Base-by-base conservation (phyloP, 2,329 filamentous ascomycete genomes). In the Clarireedia paspali region DNA sequence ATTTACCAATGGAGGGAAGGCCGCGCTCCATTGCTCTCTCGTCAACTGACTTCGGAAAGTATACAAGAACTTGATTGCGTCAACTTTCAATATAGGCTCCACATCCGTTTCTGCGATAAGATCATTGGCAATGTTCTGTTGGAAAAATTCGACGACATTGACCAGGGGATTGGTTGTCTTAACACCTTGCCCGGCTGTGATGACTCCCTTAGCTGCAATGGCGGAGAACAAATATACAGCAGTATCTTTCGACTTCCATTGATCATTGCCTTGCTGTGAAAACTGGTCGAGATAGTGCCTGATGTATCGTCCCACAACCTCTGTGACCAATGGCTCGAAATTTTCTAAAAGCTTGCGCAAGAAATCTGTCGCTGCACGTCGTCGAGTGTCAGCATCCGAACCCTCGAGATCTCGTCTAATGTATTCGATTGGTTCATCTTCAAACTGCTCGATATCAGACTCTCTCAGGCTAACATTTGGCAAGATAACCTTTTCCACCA, bases 371-470 rank as follows among this genome's bases (percentile, higher is more conserved):
- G 95, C 91, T 42, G 94, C 92, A 66, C 94, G 82, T 63, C 94
- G 81, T 67, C 94, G 81, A 1, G 94, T 99, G 70, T 97, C 94
- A 54, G 88, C 95, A 71, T 99, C 94, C 1, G 94, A 96, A 6
- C 94, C 94, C 71, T 99, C 94, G 48, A 99, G 77, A 71, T 99
- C 94, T 66, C 91, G 83, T 60, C 94, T 83, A 67, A 99, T 99
- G 69, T 95, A 99, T 71, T 99, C 94, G 62, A 99, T 99, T 0
- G 94, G 94, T 74, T 99, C 95, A 69, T 99, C 95, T 70, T 99
- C 94, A 65, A 99, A 97, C 63, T 96, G 80, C 70, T 99, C 94
- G 54, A 96, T 81, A 63, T 99, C 95, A 0, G 91, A 94, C 67
- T 96, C 94, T 62, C 95, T 84, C 58, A 99, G 76, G 15, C 88